Evolutionary conservation across 2,329 filamentous ascomycete genomes (phyloP), one percentile per base, ranked within the genome.

Genomic region (Colletotrichum sp.): DNA sequence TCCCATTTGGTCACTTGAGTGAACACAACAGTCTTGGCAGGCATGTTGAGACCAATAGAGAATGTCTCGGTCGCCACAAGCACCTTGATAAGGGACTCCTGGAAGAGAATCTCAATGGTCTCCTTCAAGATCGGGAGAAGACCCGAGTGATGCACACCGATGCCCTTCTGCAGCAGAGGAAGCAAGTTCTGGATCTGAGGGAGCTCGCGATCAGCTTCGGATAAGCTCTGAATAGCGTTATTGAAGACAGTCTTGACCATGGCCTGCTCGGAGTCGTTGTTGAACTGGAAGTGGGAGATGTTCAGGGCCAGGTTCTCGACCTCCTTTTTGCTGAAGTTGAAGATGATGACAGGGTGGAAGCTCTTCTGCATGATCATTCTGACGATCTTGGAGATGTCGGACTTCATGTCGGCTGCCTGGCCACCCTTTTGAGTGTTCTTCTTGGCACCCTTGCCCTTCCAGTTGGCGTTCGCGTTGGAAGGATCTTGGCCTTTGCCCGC

Each of bases 341-440:
- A 99, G 52, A 99, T 96, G 83, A 99, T 99, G 80, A 98, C 97
- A 0, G 97, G 97, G 81, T 99, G 98, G 86, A 97, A 97, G 83
- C 94, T 97, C 87, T 96, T 98, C 86, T 95, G 91, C 93, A 99
- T 98, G 80, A 98, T 98, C 97, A 99, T 99, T 85, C 94, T 95
- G 79, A 99, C 94, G 81, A 99, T 98, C 89, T 98, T 98, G 88
- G 95, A 96, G 77, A 99, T 98, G 85, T 99, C 97, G 2, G 92
- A 93, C 16, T 92, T 84, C 24, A 89, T 90, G 78, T 94, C 90
- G 62, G 91, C 91, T 56, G 91, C 90, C 30, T 64, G 43, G n/a
- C 94, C 94, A 66, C 96, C 96, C 85, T 97, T 98, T 85, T 96
- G 96, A 6, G 92, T 93, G 85, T 94, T 96, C 88, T 98, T 98